Conservation (phyloP, 768 basidiomycete genomes). For the Termitomyces sp. region DNA sequence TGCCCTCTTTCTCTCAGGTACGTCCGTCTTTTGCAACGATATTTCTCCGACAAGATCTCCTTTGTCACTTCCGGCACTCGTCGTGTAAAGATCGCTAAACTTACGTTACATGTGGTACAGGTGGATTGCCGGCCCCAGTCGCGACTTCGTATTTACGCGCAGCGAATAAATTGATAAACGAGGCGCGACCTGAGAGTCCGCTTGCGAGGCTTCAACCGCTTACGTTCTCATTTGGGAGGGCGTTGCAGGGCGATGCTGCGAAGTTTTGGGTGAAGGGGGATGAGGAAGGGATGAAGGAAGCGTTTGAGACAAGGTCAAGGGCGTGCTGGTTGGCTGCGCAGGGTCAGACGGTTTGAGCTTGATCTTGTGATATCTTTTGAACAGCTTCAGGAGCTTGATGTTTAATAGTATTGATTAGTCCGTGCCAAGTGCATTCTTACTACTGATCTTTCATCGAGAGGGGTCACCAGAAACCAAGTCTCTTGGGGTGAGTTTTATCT, state of each 20-base stretch:
- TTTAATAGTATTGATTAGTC: background rate
- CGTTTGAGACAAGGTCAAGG: conserved; percentile 37
- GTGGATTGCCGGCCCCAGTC: conserved; percentile 35
- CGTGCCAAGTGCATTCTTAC: background rate
- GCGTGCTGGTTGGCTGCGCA: conserved; percentile 35
- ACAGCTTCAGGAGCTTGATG: background rate
- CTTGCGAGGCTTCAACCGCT: conserved; percentile 36
- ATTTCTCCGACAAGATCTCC: background rate
- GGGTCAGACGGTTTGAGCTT: conserved; percentile 19
- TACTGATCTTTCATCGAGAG: background rate
- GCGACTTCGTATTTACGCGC: conserved; percentile 35
- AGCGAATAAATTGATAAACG: conserved; percentile 31
- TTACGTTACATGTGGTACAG: conserved; percentile 16
- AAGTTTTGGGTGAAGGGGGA: conserved; percentile 41
- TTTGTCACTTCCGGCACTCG: background rate
- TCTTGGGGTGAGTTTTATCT: background rate
- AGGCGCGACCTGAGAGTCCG: conserved; percentile 25
- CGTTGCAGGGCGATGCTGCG: conserved; percentile 45
- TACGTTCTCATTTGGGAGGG: conserved; percentile 45
- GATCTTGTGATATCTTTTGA: background rate
- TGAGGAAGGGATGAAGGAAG: conserved; percentile 28
- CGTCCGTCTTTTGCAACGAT: conserved; percentile 4
- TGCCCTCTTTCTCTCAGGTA: conserved; percentile 44
- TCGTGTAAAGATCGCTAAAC: background rate
- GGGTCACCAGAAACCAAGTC: background rate